Conservation (phyloP, 202 grass and related monocot species). For the Schoenoplectus triqueter region DNA sequence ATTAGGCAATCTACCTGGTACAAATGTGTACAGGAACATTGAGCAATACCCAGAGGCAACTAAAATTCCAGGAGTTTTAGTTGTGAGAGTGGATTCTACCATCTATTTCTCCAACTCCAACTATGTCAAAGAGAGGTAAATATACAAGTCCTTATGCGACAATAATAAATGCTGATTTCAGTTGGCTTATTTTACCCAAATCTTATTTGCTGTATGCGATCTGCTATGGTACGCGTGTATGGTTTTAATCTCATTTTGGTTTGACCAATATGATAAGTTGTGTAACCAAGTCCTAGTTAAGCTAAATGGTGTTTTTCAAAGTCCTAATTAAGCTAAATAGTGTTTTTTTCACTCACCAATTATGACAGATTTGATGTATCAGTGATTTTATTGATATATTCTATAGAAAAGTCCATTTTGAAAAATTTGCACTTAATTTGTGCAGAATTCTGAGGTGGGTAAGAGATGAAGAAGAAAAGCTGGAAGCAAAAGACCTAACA, state of each 20-base stretch:
- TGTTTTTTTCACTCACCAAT: background rate
- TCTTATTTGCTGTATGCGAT: background rate
- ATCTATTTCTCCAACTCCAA: constrained; percentile 98
- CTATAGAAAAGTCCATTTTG: background rate
- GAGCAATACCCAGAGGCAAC: constrained; percentile 86
- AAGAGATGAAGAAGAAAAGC: constrained; percentile 66
- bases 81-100: constrained; percentile 87
- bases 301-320: too few species aligned
- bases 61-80: constrained; percentile 70
- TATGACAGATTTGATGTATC: background rate
- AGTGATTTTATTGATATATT: constrained; percentile 13
- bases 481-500: constrained; percentile 48
- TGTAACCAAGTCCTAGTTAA: background rate
- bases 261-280: background rate
- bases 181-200: background rate
- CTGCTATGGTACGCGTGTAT: background rate
- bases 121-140: constrained; percentile 87
- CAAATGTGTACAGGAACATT: constrained; percentile 83
- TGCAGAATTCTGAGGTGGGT: constrained; percentile 87
- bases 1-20: constrained; percentile 84
- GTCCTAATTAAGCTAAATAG: background rate
- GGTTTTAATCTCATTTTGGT: background rate
- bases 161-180: background rate
- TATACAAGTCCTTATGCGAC: constrained; percentile 25
- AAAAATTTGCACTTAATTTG: constrained; percentile 2